Conservation (phyloP, 257 asterid genomes). For the Dorcoceras hygrometricum region DNA sequence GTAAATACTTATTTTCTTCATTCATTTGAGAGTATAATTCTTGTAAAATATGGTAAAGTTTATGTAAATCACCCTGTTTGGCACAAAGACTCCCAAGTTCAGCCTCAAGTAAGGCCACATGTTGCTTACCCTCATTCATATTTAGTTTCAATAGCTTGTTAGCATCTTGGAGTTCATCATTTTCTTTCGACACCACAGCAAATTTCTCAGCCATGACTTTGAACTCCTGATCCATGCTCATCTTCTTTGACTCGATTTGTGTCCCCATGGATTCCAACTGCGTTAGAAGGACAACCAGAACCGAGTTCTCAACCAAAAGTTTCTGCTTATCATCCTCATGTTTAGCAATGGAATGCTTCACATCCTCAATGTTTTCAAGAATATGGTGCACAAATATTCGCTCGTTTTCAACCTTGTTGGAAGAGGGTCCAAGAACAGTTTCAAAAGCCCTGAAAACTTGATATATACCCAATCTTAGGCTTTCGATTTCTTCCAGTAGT, state of each 20-base stretch:
- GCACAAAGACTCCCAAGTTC: constrained; percentile 45
- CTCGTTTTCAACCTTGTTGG: constrained; percentile 53
- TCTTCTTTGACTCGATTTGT: constrained; percentile 61
- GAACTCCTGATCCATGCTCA: constrained; percentile 49
- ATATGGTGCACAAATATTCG: constrained; percentile 44
- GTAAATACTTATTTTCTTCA: constrained; percentile 52
- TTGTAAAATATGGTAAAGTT: constrained; percentile 44
- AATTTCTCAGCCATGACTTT: constrained; percentile 49
- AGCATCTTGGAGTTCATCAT: constrained; percentile 48
- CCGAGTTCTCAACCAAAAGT: constrained; percentile 71
- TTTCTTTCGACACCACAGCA: constrained; percentile 43
- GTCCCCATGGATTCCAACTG: constrained; percentile 67
- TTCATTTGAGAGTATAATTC: constrained; percentile 41
- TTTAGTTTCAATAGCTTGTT: constrained; percentile 53
- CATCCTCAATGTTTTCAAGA: constrained; percentile 47
- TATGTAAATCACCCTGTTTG: constrained; percentile 46
- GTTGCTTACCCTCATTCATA: constrained; percentile 36
- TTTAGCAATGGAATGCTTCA: constrained; percentile 49
- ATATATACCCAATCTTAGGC: constrained; percentile 66
- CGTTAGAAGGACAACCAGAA: constrained; percentile 62
- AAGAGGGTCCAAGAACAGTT: constrained; percentile 27
- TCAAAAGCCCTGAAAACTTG: constrained; percentile 64
- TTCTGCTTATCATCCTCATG: constrained; percentile 64
- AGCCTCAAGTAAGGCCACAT: constrained; percentile 40
- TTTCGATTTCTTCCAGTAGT: constrained; percentile 71